Conservation (phyloP, 179 eudicot genomes). For the Gypsophila paniculata region DNA sequence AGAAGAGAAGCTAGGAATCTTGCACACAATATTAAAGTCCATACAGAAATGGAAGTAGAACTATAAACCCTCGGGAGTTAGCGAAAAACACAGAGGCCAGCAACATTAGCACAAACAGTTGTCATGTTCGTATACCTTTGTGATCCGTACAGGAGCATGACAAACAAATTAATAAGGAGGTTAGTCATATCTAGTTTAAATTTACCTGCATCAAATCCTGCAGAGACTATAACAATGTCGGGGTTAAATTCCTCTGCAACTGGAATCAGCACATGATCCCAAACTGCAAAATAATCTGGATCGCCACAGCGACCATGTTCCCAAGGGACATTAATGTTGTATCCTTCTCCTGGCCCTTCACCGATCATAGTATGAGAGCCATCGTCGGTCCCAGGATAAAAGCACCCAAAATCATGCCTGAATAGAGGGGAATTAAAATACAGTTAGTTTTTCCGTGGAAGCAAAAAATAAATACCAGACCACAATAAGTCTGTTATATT, state of each 20-base stretch:
- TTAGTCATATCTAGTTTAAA: not conserved
- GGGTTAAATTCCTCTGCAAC: constrained; percentile 91
- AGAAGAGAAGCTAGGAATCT: not conserved
- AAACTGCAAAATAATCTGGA: constrained; percentile 90
- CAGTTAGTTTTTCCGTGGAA: not conserved
- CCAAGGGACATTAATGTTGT: constrained; percentile 98
- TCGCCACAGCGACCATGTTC: constrained; percentile 89
- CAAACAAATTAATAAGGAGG: no score
- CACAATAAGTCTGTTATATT: not conserved
- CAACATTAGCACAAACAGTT: no score
- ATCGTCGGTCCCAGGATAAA: constrained; percentile 81
- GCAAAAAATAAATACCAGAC: not conserved
- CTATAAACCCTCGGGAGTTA: not conserved
- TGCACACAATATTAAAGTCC: not conserved
- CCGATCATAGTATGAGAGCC: constrained; percentile 88
- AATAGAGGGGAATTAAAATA: constrained; percentile 9
- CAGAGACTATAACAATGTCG: constrained; percentile 78
- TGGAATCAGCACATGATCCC: constrained; percentile 85
- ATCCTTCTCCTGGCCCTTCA: constrained; percentile 84
- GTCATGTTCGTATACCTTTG: no score
- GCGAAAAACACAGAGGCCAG: not conserved
- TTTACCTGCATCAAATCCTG: constrained; percentile 99
- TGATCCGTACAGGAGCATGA: no score
- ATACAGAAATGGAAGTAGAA: not conserved
- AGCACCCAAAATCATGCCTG: constrained; percentile 84